Evolutionary conservation across 768 basidiomycete species (phyloP).

Genomic region (Tricholoma flavovirens): DNA sequence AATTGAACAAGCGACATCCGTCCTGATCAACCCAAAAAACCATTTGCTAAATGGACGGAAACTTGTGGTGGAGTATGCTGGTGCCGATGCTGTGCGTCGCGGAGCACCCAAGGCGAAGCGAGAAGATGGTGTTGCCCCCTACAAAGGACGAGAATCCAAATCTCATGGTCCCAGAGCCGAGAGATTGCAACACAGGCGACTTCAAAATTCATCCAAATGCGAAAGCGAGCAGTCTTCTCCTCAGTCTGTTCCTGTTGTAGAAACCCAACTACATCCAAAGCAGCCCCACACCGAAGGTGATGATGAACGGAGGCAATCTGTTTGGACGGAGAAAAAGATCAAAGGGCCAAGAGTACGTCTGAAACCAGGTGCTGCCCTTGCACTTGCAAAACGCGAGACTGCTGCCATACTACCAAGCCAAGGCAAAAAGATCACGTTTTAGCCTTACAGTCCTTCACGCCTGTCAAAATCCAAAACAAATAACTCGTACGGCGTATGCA

Average conservation of each 20-base stretch:
- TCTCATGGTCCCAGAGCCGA: constrained; percentile 7
- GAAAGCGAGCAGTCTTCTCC: not conserved
- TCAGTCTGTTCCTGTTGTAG: constrained; percentile 1
- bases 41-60: constrained; percentile 79
- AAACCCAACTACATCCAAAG: not conserved
- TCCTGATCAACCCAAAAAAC: constrained; percentile 79
- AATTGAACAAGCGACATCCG: constrained; percentile 72
- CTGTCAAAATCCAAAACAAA: too few relatives aligned
- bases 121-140: constrained; percentile 11
- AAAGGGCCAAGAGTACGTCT: constrained; percentile 45
- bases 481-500: too few relatives aligned
- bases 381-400: constrained; percentile 69
- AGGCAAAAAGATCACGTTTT: constrained; percentile 73
- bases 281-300: not conserved
- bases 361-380: constrained; percentile 77
- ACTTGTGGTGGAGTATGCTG: constrained; percentile 86
- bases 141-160: constrained; percentile 10
- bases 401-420: constrained; percentile 64
- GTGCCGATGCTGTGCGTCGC: constrained; percentile 79
- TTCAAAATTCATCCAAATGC: not conserved
- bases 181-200: constrained; percentile 7
- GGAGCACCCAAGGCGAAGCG: constrained; percentile 48
- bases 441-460: constrained; percentile 10
- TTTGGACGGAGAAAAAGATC: constrained; percentile 11
- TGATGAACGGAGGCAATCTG: constrained; percentile 7